phyloP scores from a whole-genome alignment of 768 basidiomycete species.

The Suillus subaureus region DNA sequence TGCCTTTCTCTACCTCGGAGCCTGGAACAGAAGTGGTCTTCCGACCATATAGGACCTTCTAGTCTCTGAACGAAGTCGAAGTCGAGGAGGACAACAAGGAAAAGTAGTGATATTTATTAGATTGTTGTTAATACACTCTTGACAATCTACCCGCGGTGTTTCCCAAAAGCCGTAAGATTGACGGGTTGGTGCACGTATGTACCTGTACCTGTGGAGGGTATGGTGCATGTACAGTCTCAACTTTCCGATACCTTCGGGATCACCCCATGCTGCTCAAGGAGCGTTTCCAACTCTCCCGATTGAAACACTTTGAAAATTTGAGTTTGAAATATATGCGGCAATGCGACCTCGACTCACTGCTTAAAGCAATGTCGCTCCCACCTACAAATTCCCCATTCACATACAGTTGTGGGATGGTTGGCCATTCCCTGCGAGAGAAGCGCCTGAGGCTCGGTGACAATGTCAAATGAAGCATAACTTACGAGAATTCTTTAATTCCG shows the following conservation, averaged over 20 bases:
- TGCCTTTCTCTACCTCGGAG: too few species aligned
- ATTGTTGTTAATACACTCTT: neutral
- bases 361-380: constrained; percentile 92
- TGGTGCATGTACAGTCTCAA: neutral
- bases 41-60: neutral
- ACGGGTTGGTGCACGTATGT: too few species aligned
- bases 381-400: constrained; percentile 95
- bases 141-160: too few species aligned
- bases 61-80: neutral
- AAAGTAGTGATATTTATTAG: neutral
- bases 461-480: constrained; percentile 37
- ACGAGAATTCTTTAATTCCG: constrained; percentile 97
- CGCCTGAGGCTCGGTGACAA: neutral
- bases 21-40: too few species aligned
- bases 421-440: constrained; percentile 77
- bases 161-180: too few species aligned
- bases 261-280: constrained; percentile 5
- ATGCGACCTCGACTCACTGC: constrained; percentile 59
- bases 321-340: neutral
- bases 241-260: neutral
- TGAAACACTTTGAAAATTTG: constrained; percentile 10
- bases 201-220: too few species aligned
- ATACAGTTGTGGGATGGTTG: constrained; percentile 95
- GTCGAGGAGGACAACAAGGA: neutral
- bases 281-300: constrained; percentile 3